Evolutionary conservation across 1,284 basidiomycete species (phyloP), one percentile per base, ranked within the genome.

Genomic region (Naganishia cerealis): DNA sequence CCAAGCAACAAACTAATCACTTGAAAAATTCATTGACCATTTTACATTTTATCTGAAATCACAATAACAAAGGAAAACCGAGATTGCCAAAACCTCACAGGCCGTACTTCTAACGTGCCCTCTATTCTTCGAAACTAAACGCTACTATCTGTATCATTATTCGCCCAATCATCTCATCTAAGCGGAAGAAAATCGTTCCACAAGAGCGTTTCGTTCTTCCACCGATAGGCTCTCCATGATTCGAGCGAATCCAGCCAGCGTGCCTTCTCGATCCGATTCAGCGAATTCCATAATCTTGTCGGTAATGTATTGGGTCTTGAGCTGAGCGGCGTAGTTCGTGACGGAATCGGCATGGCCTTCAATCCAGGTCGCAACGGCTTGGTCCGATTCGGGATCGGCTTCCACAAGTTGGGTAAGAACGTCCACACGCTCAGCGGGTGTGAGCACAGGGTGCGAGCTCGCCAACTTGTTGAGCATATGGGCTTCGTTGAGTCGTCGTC

Each of bases 401-500:
- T 78, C 75, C 38, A 80, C 70, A 62, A 81, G 73, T 59, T 76
- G 73, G 36, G 69, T 70, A 65, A 80, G 71, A 46, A 80, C 67
- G 24, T 72, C 72, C 70, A 77, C 75, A 59, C 80, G 77, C 48
- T 80, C 76, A n/a, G 73, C 58, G 70, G 76, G 78, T 4, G 78
- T 69, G 43, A 82, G 74, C 58, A 74, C 67, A 15, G 81, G 80
- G 73, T 82, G 79, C 73, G 80, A 80, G 9, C 73, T 71, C 5
- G 77, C 69, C 58, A 81, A 75, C 73, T 79, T 80, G 70, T 76
- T 75, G 74, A 81, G 75, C 71, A 81, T 75, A 69, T 80, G 78
- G 72, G 81, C 79, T 73, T 83, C 82, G 71, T 77, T 79, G 61
- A 86, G 74, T 71, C 85, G 81, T 59, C 84, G 78, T 68, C 94